Evolutionary conservation across 202 grass and related monocot genomes (phyloP).

Genomic region (Elaeis oleifera): DNA sequence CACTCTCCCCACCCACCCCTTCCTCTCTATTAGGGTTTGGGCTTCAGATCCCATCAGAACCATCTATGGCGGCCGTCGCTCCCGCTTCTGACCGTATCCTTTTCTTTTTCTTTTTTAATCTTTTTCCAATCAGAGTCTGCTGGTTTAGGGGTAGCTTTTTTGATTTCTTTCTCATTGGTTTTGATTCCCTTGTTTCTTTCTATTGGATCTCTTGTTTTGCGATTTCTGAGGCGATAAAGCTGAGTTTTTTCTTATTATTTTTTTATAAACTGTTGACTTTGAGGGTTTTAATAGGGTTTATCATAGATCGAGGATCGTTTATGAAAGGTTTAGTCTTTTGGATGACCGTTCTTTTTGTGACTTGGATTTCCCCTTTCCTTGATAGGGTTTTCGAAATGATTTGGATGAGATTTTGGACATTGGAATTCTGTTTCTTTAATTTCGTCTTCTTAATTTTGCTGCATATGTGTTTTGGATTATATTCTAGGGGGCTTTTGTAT

Average conservation of each 20-base stretch:
- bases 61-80: conserved; percentile 57
- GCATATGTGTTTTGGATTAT: too few species aligned
- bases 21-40: conserved; percentile 25
- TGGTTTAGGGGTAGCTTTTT: background rate
- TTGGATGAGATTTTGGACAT: too few species aligned
- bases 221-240: too few species aligned
- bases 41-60: conserved; percentile 44
- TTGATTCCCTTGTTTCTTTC: conserved; percentile 12
- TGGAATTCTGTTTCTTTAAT: too few species aligned
- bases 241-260: background rate
- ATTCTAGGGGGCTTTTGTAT: background rate
- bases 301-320: too few species aligned
- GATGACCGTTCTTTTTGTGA: too few species aligned
- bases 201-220: background rate
- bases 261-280: background rate
- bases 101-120: background rate
- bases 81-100: conserved; percentile 78
- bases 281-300: conserved; percentile 4
- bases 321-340: too few species aligned
- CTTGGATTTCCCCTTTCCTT: too few species aligned
- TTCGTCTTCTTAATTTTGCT: too few species aligned
- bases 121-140: background rate
- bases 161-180: background rate
- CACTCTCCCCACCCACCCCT: conserved; percentile 13
- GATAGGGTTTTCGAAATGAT: too few species aligned